Evolutionary conservation across 1,284 basidiomycete genomes (phyloP), one percentile per base, ranked within the genome.

Genomic region (Ceratobasidium sp.): DNA sequence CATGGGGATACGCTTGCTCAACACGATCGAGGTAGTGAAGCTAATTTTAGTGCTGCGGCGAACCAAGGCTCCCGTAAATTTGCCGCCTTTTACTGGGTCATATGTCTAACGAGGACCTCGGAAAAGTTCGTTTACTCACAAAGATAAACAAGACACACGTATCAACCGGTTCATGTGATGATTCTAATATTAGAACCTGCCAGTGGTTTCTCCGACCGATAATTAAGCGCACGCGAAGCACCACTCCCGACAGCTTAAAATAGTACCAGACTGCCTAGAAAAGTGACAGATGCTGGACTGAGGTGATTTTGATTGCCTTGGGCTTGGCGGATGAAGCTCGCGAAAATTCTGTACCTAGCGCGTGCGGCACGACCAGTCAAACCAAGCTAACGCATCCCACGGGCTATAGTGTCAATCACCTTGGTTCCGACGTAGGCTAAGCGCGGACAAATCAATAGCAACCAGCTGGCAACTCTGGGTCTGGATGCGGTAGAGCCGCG

Each of bases 181-280:
- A 6, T n/a, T n/a, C 51, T 53, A 53, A 53, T 20, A 20, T 53
- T 53, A 53, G 51, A 18, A 53, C 51, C 18, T n/a, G 51, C 15
- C n/a, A 53, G 51, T 53, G 46, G 46, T 49, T 53, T 53, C 51
- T 53, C 51, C 51, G 51, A 53, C 51, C 51, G 51, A 53, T 7
- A 53, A 53, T 53, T 53, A 20, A 15, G 51, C 51, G 51, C 12
- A 20, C 20, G 51, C 18, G 51, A 20, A 53, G 18, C 6, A n/a
- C 18, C n/a, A 6, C 18, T n/a, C 6, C 18, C n/a, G 51, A n/a
- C n/a, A 53, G 51, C 18, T n/a, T 20, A 20, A 15, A 15, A 53
- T 53, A 53, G 51, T 15, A 53, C 13, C 51, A n/a, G 18, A 15
- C 18, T 18, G 51, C 51, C 12, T 20, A n/a, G 51, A 15, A 7